Evolutionary conservation across 2,329 filamentous ascomycete genomes (phyloP).

Genomic region (Mariannaea sp.): DNA sequence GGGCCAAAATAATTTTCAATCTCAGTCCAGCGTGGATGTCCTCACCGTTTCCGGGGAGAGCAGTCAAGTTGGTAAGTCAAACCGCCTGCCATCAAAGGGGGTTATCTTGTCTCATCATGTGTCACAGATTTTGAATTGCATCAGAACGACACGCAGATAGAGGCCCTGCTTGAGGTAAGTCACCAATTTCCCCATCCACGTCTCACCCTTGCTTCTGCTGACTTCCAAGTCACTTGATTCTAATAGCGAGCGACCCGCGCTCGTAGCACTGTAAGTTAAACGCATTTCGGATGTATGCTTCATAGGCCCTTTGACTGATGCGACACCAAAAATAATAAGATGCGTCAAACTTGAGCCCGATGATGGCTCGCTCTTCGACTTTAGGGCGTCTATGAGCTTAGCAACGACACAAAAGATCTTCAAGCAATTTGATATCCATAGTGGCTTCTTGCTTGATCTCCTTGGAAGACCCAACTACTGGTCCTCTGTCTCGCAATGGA

Average conservation of each 20-base stretch:
- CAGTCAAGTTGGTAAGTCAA: not conserved
- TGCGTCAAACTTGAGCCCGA: slow-evolving; percentile 7
- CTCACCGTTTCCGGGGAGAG: not conserved
- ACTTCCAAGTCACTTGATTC: not conserved
- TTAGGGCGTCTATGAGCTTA: not conserved
- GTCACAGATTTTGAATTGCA: not conserved
- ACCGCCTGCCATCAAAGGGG: too few relatives aligned
- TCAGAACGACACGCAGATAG: not conserved
- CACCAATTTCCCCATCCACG: too few relatives aligned
- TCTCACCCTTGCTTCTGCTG: not conserved
- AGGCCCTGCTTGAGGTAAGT: not conserved
- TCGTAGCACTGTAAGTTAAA: not conserved
- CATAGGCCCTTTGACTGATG: not conserved
- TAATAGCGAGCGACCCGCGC: not conserved
- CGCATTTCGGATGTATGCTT: not conserved
- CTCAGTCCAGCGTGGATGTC: slow-evolving; percentile 2
- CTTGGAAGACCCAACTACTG: slow-evolving; percentile 3
- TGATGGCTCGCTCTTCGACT: not conserved
- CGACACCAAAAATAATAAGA: not conserved
- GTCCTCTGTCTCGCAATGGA: slow-evolving; percentile 2
- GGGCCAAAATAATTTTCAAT: not conserved
- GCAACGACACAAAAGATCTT: not conserved
- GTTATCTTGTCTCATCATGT: too few relatives aligned
- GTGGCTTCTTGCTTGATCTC: not conserved
- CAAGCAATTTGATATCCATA: not conserved